Percentiles rank a stretch among this genome's conserved stretches.
phyloP scores from a whole-genome alignment of 768 basidiomycete species.

The Stropharia rugosoannulata region DNA sequence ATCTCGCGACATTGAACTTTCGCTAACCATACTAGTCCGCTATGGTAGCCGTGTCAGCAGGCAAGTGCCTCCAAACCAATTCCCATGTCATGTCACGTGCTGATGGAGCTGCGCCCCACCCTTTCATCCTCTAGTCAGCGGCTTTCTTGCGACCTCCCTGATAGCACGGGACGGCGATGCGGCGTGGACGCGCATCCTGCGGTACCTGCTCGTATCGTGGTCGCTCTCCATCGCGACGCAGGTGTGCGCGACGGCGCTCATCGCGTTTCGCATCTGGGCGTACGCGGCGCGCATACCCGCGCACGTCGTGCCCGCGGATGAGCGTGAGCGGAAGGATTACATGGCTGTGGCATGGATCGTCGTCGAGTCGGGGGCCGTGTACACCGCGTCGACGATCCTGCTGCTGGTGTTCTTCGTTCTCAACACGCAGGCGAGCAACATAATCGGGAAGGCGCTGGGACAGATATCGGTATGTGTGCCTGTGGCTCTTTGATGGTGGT shows the following conservation, averaged over 20 bases:
- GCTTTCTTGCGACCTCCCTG: neutral
- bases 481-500: neutral
- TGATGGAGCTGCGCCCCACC: too few relatives aligned
- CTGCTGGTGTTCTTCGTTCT: slow-evolving; percentile 2
- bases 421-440: slow-evolving; percentile 3
- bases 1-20: neutral
- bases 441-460: slow-evolving; percentile 3
- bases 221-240: slow-evolving; percentile 2
- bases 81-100: too few relatives aligned
- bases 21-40: neutral
- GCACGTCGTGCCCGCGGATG: neutral
- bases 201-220: slow-evolving; percentile 3
- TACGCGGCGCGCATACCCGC: neutral
- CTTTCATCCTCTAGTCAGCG: neutral
- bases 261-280: slow-evolving; percentile 2
- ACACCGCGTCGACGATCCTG: slow-evolving; percentile 2
- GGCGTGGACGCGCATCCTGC: slow-evolving; percentile 1
- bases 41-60: slow-evolving; percentile 4
- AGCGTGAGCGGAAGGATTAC: neutral
- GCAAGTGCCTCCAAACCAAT: neutral
- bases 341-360: neutral
- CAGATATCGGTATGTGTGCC: slow-evolving; percentile 1
- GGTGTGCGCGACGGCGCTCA: neutral
- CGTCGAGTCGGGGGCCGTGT: slow-evolving; percentile 1
- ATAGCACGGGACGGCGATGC: slow-evolving; percentile 2